A percentile compares a stretch with the other conserved stretches of the same genome.
phyloP scores from a whole-genome alignment of 2,329 filamentous ascomycete species.

The Ophiostoma ulmi region DNA sequence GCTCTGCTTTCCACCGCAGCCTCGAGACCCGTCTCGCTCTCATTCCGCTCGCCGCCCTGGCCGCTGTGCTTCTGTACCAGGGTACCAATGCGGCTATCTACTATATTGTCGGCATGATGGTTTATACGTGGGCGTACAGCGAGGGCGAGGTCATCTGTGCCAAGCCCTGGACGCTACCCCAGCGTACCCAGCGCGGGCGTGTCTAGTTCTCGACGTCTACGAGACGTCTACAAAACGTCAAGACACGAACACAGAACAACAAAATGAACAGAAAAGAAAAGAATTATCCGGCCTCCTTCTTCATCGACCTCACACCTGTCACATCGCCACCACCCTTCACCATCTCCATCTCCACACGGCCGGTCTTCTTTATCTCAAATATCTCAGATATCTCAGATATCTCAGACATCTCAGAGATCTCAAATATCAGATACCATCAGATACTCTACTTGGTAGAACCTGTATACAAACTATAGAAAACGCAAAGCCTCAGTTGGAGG shows the following conservation, averaged over 20 bases:
- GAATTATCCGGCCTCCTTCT: background rate
- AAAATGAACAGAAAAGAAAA: background rate
- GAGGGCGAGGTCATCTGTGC: slow-evolving; percentile 82
- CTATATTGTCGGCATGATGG: slow-evolving; percentile 75
- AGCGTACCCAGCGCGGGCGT: slow-evolving; percentile 38
- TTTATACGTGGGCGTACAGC: slow-evolving; percentile 96
- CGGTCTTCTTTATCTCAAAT: background rate
- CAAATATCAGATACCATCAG: background rate
- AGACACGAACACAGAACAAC: background rate
- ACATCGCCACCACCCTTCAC: background rate
- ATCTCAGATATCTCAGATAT: background rate
- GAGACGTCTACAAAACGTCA: background rate
- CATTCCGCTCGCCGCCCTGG: slow-evolving; percentile 71
- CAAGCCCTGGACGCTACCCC: slow-evolving; percentile 65
- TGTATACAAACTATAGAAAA: slow-evolving; percentile 3
- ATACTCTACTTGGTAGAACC: background rate
- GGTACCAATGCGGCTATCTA: slow-evolving; percentile 88
- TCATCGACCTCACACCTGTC: background rate
- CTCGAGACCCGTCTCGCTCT: slow-evolving; percentile 80
- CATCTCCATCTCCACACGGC: background rate
- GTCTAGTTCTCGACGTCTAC: background rate
- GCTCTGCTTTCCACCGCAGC: slow-evolving; percentile 73
- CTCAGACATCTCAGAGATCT: background rate
- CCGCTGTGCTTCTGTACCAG: slow-evolving; percentile 79
- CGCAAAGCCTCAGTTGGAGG: background rate